Base-by-base conservation (phyloP, 768 basidiomycete species). In the Hericium alpestre region DNA sequence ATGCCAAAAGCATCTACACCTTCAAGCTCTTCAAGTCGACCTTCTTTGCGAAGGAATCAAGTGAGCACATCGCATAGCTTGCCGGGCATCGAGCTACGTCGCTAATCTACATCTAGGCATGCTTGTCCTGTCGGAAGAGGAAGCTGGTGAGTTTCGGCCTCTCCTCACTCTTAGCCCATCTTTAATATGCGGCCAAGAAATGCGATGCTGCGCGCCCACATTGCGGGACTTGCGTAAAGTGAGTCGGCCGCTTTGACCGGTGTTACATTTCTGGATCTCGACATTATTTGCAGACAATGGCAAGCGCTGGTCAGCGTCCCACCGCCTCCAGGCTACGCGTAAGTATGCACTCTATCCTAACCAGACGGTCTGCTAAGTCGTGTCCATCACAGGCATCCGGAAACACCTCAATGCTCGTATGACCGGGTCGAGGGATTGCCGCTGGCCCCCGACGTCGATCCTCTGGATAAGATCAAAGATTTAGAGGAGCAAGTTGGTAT, bases 141-240 rank as follows among this genome's bases (percentile, higher is more conserved):
- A 92, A 92, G 70, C 79, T 92, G 64, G 90, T 90, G 71, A 58
- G 84, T 22, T 16, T 54, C 23, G 12, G 20, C 41, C 55, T 13
- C 55, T 20, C 38, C 27, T 37, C 15, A 23, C 25, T 38, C 22
- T 54, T 59, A 56, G 53, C 53, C 47, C 40, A n/a, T 22, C 43
- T 46, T 46, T 10, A 22, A 22, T 57, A 23, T 60, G 38, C 25
- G 16, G 23, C 27, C 22, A 64, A 92, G 89, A 91, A 90, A 86
- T 93, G 90, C 63, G 90, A 93, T 70, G 90, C 90, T 43, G 79
- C 84, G 43, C 84, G 90, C 60, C 90, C 90, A 12, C 87, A 91
- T 67, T 93, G 90, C 66, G 78, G 82, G 43, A 90, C 90, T 54
- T 92, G 90, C 64, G 79, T 89, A 58, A 90, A 86, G 88, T 89